Evolutionary conservation across 2,329 filamentous ascomycete genomes (phyloP), one percentile per base, ranked within the genome.

Genomic region (Uncinocarpus reesii): DNA sequence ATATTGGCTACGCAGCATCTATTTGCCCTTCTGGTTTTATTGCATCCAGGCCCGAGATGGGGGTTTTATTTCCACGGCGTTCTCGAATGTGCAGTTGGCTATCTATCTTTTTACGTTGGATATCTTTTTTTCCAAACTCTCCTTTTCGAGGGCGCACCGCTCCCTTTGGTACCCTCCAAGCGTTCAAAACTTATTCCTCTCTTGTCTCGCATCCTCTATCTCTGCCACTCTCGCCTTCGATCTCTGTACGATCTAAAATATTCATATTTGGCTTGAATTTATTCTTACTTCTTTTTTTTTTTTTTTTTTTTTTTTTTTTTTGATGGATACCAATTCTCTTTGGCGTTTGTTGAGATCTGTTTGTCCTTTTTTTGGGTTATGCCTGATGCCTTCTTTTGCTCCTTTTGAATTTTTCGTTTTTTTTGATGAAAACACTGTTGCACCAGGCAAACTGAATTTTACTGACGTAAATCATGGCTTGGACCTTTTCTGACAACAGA

Each of bases 301-400:
- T 34, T 24, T n/a, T 34, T 34, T 34, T n/a, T n/a, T 34, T 2
- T 34, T 34, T n/a, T n/a, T 16, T 38, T 4, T 20, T 18, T n/a
- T 26, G 32, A n/a, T 23, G 31, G 28, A 44, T 44, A 44, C 41
- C 41, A 44, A n/a, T 44, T 35, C 34, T 29, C 28, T 44, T 35
- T 11, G 41, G 41, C 28, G 28, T 18, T 31, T 41, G 2, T 6
- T 5, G 21, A 13, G 11, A 4, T 44, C 21, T 11, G 4, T 37
- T 21, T 23, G n/a, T n/a, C n/a, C 10, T 6, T 7, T 41, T 24
- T 41, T 41, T 11, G n/a, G n/a, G 11, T 11, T 18, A 40, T 3
- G 20, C 26, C 20, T 5, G 16, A 40, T 40, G 20, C 11, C 18
- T 21, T 37, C 21, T 40, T 15, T 24, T 20, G 13, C 15, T 11